These are phyloP conservation scores for Metschnikowia hibisci DNA, from an alignment of 805 yeast species.

Conservation along the genomic window DNA sequence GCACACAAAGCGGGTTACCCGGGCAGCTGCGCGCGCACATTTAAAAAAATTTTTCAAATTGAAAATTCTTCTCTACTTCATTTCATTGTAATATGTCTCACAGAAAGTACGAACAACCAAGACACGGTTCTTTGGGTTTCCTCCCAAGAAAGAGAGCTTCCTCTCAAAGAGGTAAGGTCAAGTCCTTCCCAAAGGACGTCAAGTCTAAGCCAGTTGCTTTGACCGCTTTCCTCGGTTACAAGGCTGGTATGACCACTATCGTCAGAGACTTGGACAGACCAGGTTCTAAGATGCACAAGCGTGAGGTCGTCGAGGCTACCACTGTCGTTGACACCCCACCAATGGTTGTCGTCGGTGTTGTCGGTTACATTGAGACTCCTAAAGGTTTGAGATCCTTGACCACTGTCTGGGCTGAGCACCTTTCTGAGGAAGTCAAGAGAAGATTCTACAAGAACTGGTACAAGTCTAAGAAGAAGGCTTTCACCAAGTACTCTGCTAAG, in stretches of 20 bases:
- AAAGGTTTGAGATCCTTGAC: slow-evolving; percentile 99
- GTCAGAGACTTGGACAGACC: slow-evolving; percentile 99
- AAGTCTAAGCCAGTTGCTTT: slow-evolving; percentile 96
- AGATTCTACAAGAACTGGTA: slow-evolving; percentile 99
- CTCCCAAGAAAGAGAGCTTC: slow-evolving; percentile 99
- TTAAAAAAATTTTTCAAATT: slow-evolving; percentile 5
- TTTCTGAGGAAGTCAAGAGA: slow-evolving; percentile 98
- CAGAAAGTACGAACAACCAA: slow-evolving; percentile 99
- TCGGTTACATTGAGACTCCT: slow-evolving; percentile 99
- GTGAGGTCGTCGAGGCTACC: slow-evolving; percentile 99
- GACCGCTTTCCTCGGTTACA: slow-evolving; percentile 99
- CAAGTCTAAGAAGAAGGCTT: slow-evolving; percentile 99
- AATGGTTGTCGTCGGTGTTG: slow-evolving; percentile 98
- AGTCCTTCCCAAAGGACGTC: slow-evolving; percentile 99
- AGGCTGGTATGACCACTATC: slow-evolving; percentile 99
- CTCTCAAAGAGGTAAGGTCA: slow-evolving; percentile 97
- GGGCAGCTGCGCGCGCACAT: slow-evolving; percentile 3
- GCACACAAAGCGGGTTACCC: slow-evolving; percentile 6
- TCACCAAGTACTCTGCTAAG: slow-evolving; percentile 99
- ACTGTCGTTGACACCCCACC: slow-evolving; percentile 99
- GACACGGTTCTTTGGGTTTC: slow-evolving; percentile 99
- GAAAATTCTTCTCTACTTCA: slow-evolving; percentile 23
- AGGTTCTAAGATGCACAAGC: slow-evolving; percentile 99
- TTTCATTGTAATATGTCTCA: slow-evolving; percentile 71
- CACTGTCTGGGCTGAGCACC: slow-evolving; percentile 99